A percentile compares a stretch with the other conserved stretches of the same genome.
Evolutionary conservation across 345 rosid genomes (phyloP).

Genomic region (Syzygium aqueum): DNA sequence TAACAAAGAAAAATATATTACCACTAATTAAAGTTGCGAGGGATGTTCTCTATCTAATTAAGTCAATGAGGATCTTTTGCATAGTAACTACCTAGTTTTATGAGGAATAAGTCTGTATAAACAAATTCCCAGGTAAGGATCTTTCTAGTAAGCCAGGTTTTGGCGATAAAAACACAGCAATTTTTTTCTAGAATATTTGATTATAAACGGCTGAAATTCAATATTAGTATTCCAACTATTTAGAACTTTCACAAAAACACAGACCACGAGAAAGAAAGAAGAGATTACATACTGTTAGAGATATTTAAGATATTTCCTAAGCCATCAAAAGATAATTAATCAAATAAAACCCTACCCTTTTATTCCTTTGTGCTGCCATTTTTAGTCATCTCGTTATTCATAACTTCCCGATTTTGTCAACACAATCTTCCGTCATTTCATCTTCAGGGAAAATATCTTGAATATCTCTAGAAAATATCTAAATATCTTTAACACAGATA

Average conservation of each 20-base stretch:
- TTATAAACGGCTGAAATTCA: background rate
- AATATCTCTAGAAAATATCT: background rate
- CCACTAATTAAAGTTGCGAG: too few relatives aligned
- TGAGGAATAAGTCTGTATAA: fast-evolving
- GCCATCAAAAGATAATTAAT: background rate
- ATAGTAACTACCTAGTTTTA: too few relatives aligned
- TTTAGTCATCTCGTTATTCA: background rate
- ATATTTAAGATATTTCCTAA: background rate
- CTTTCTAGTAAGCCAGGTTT: background rate
- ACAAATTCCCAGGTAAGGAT: too few relatives aligned
- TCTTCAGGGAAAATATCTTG: background rate
- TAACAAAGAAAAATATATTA: too few relatives aligned
- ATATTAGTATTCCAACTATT: too few relatives aligned
- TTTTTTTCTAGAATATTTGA: too few relatives aligned
- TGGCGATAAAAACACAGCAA: background rate
- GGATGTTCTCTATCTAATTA: too few relatives aligned
- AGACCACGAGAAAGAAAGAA: background rate
- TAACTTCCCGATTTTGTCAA: background rate
- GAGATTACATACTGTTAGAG: background rate
- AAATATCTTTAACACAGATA: too few relatives aligned
- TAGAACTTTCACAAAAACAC: too few relatives aligned
- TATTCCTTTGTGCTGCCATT: background rate
- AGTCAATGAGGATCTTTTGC: background rate
- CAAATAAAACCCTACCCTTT: background rate
- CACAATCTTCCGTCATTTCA: background rate